Conservation (phyloP, 805 yeast species). For the Metschnikowia arizonensis region DNA sequence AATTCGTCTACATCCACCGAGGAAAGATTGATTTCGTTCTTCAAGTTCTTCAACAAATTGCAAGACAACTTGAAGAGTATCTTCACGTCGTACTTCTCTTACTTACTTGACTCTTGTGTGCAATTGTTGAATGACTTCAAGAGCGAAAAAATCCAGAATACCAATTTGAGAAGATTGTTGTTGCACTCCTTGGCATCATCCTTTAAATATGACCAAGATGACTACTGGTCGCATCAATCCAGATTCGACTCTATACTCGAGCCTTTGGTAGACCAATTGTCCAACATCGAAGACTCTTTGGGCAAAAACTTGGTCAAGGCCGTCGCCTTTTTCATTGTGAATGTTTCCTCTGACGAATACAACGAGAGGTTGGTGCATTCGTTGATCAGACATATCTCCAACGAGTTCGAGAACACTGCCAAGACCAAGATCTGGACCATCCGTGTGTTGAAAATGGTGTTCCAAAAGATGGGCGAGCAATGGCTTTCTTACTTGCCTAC, state of each 20-base stretch:
- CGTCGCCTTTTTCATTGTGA: slow-evolving; percentile 66
- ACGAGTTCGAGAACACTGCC: slow-evolving; percentile 45
- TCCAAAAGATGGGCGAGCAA: slow-evolving; percentile 89
- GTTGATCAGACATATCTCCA: slow-evolving; percentile 34
- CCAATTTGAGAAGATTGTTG: slow-evolving; percentile 66
- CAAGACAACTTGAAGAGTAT: slow-evolving; percentile 83
- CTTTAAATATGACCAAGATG: slow-evolving; percentile 86
- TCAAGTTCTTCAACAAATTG: slow-evolving; percentile 78
- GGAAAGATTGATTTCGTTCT: slow-evolving; percentile 64
- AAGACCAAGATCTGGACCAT: slow-evolving; percentile 84
- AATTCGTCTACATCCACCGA: slow-evolving; percentile 33
- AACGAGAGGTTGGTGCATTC: slow-evolving; percentile 58
- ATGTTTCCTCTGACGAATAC: slow-evolving; percentile 63
- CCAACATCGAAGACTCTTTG: slow-evolving; percentile 63
- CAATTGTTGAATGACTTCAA: slow-evolving; percentile 50
- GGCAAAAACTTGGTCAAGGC: slow-evolving; percentile 82
- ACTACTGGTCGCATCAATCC: slow-evolving; percentile 87
- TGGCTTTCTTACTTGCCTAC: slow-evolving; percentile 92
- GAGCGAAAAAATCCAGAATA: slow-evolving; percentile 35
- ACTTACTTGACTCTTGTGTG: slow-evolving; percentile 71
- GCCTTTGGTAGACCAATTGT: slow-evolving; percentile 63
- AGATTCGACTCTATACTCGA: slow-evolving; percentile 71
- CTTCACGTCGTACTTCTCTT: slow-evolving; percentile 83
- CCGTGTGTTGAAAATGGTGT: slow-evolving; percentile 71
- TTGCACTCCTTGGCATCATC: slow-evolving; percentile 72